Base-by-base conservation (phyloP, 805 yeast species). In the Barnettozyma californica region DNA sequence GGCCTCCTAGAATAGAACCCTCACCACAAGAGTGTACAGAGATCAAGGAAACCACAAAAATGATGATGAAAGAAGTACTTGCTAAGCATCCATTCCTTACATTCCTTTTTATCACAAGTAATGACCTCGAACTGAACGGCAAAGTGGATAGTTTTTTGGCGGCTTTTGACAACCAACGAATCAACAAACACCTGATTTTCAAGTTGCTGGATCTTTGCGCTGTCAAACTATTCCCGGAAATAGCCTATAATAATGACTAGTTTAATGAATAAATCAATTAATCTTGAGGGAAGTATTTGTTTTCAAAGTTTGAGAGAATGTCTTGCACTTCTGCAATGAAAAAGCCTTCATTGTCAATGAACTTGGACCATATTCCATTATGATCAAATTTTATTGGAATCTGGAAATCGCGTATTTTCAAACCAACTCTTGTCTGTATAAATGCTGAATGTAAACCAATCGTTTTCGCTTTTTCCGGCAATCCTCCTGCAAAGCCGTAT, bases 1-100 rank as follows among this genome's bases (percentile, higher is more conserved):
- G 81, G 0, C 75, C 77, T 4, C 68, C 75, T 5, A 57, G 75
- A 20, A 56, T 64, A 3, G 62, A 67, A n/a, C 80, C 82, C 1
- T 59, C 62, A 10, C 64, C 59, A 1, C 68, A 61, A 20, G 77
- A 74, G 49, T 69, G 70, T 47, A 63, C 59, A 26, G 53, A 52
- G 2, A 57, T 68, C 21, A 64, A 67, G 44, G 13, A 41, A 7
- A 55, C 62, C 5, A 60, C 68, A 40, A 57, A 59, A 18, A 46
- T 53, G 21, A 53, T 60, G 25, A n/a, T 70, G 39, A 56, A 58
- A 52, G 44, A 50, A 29, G 53, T 64, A 4, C 47, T 60, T 43
- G 31, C 36, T 41, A 46, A 52, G 38, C 51, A 58, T 40, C 50
- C 49, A 11, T 20, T 58, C 6, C 50, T 54, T 3, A 44, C 50